Evolutionary conservation across 2,329 filamentous ascomycete species (phyloP).

Genomic region (Didymella pinodella): DNA sequence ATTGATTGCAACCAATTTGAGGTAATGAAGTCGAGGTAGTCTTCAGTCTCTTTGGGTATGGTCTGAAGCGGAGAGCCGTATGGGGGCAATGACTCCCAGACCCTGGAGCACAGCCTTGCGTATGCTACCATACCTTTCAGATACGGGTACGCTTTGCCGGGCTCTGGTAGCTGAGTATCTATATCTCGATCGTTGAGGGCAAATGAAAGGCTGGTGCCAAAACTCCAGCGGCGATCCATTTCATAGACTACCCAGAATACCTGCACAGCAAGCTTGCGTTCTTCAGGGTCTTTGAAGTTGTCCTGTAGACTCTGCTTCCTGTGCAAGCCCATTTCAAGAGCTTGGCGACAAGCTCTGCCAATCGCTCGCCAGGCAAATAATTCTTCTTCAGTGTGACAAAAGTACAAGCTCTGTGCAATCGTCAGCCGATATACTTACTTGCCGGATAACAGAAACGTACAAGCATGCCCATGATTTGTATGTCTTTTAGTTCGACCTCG

Average conservation of each 20-base stretch:
- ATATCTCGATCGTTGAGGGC: constrained; percentile 32
- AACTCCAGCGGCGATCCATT: constrained; percentile 35
- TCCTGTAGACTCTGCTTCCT: constrained; percentile 29
- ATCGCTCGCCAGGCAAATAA: constrained; percentile 33
- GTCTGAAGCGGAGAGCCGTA: constrained; percentile 28
- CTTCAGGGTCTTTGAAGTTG: constrained; percentile 26
- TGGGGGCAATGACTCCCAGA: constrained; percentile 34
- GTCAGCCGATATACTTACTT: neutral
- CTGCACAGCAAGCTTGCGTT: constrained; percentile 26
- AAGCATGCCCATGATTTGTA: constrained; percentile 36
- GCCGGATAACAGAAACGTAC: neutral
- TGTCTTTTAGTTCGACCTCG: constrained; percentile 29
- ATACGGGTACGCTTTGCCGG: constrained; percentile 27
- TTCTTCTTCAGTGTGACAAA: constrained; percentile 31
- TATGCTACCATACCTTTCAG: constrained; percentile 31
- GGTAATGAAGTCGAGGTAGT: constrained; percentile 32
- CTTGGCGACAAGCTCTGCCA: constrained; percentile 29
- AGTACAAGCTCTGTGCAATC: constrained; percentile 25
- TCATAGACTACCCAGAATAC: constrained; percentile 34
- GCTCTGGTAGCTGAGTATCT: constrained; percentile 32
- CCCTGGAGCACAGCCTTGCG: constrained; percentile 30
- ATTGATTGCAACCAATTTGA: constrained; percentile 31
- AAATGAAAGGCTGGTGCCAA: constrained; percentile 33
- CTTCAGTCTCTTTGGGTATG: constrained; percentile 33
- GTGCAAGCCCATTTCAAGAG: constrained; percentile 33